These are phyloP conservation scores for Xylaria arbuscula DNA, from an alignment of 2,329 filamentous ascomycete genomes.

Conservation along the genomic window DNA sequence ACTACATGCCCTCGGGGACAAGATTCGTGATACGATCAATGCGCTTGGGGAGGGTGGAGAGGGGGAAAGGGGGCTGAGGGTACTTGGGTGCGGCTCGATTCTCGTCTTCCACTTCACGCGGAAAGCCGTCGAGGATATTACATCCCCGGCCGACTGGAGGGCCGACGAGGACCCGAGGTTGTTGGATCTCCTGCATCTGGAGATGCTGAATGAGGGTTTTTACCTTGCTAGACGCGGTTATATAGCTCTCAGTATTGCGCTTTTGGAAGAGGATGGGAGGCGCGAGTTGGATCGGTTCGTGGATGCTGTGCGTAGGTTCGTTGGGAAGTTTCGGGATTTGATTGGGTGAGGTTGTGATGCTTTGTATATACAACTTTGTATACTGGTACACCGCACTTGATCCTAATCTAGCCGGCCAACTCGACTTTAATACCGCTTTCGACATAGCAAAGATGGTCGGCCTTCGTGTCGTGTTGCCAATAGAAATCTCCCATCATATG, in stretches of 20 bases:
- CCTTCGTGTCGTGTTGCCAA: too few species aligned
- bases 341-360: background rate
- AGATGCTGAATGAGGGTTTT: conserved; percentile 58
- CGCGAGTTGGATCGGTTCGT: conserved; percentile 56
- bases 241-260: conserved; percentile 55
- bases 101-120: conserved; percentile 46
- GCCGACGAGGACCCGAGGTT: conserved; percentile 49
- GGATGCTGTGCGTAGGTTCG: conserved; percentile 51
- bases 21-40: conserved; percentile 40
- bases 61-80: conserved; percentile 18
- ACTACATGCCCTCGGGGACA: conserved; percentile 46
- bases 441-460: too few species aligned
- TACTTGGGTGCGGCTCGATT: conserved; percentile 37
- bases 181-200: conserved; percentile 59
- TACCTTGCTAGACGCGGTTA: conserved; percentile 57
- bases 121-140: conserved; percentile 45
- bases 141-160: conserved; percentile 33
- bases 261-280: conserved; percentile 49
- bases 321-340: conserved; percentile 38
- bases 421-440: background rate
- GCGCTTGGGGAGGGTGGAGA: conserved; percentile 39
- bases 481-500: too few species aligned
- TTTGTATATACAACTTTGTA: background rate
- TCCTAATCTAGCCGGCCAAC: background rate
- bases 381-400: background rate